Conservation (phyloP, 139 green algal genomes). For the Haematococcus lacustris region DNA sequence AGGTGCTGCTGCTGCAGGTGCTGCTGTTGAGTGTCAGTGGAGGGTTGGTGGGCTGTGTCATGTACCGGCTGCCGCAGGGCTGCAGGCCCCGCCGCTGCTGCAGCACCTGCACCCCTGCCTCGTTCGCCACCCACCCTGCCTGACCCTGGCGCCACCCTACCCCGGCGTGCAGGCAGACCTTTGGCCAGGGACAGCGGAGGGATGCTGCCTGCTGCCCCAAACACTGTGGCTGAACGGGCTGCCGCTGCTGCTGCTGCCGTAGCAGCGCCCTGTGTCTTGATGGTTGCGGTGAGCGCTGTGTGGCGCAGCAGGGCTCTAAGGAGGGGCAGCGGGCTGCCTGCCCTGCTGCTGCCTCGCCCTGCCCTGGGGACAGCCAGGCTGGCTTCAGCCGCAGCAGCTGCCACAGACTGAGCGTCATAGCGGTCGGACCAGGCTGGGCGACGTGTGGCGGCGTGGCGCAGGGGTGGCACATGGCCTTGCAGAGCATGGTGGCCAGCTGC, state of each 20-base stretch:
- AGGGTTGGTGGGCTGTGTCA: too few relatives aligned
- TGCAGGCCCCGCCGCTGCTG: too few relatives aligned
- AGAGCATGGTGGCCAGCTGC: too few relatives aligned
- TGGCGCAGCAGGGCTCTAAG: slow-evolving; percentile 3
- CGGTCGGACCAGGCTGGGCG: neutral
- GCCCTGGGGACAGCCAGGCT: neutral
- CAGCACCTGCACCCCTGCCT: too few relatives aligned
- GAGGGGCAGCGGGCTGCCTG: neutral
- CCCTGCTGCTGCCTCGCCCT: neutral
- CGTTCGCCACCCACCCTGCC: too few relatives aligned
- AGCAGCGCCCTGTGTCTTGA: neutral
- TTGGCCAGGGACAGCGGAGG: neutral
- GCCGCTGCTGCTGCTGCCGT: neutral
- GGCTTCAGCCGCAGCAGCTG: neutral
- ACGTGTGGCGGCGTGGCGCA: neutral
- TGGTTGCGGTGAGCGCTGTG: neutral
- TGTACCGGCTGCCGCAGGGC: too few relatives aligned
- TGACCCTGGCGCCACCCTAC: too few relatives aligned
- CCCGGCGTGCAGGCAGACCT: neutral
- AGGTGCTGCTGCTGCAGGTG: too few relatives aligned
- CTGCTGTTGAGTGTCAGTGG: too few relatives aligned
- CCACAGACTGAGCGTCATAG: neutral
- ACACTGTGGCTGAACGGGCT: neutral
- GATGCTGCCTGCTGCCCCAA: neutral
- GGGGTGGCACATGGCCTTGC: too few relatives aligned